Conservation (phyloP, 2,329 filamentous ascomycete genomes). For the Colletotrichum echinochloae region DNA sequence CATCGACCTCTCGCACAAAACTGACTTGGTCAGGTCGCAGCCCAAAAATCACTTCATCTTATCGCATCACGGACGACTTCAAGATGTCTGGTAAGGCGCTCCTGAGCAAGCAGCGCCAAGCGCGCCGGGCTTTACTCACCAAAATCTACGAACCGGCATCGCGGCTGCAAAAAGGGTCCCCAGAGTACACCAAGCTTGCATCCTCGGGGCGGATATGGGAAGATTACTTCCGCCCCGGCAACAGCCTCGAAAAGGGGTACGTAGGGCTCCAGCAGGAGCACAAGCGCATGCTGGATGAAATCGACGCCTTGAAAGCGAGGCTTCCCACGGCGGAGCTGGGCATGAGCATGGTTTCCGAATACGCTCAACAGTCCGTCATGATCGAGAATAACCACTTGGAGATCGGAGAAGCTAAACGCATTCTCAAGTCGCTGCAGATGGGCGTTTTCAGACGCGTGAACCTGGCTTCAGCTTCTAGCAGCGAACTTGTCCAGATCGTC, state of each 20-base stretch:
- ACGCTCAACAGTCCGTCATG: conserved; percentile 44
- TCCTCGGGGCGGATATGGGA: conserved; percentile 44
- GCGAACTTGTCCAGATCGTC: conserved; percentile 19
- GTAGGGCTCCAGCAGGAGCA: conserved; percentile 16
- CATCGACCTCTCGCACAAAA: not conserved
- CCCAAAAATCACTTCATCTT: not conserved
- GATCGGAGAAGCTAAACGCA: conserved; percentile 26
- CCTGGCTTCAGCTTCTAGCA: conserved; percentile 16
- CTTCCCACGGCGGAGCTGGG: conserved; percentile 22
- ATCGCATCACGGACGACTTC: not conserved
- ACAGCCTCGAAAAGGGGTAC: conserved; percentile 21
- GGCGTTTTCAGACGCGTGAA: conserved; percentile 3
- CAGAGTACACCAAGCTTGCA: conserved; percentile 41
- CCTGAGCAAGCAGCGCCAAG: conserved; percentile 7
- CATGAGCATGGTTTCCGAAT: conserved; percentile 37
- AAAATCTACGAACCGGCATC: conserved; percentile 33
- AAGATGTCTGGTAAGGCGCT: not conserved
- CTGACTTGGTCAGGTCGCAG: not conserved
- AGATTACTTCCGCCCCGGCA: conserved; percentile 42
- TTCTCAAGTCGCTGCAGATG: conserved; percentile 31
- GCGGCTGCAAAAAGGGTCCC: conserved; percentile 24
- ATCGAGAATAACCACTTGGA: conserved; percentile 43
- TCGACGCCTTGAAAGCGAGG: conserved; percentile 26
- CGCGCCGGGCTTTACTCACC: conserved; percentile 19
- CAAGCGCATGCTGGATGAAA: conserved; percentile 18